Base-by-base conservation (phyloP, 352 stramenopile species). In the Globisporangium spiculum region DNA sequence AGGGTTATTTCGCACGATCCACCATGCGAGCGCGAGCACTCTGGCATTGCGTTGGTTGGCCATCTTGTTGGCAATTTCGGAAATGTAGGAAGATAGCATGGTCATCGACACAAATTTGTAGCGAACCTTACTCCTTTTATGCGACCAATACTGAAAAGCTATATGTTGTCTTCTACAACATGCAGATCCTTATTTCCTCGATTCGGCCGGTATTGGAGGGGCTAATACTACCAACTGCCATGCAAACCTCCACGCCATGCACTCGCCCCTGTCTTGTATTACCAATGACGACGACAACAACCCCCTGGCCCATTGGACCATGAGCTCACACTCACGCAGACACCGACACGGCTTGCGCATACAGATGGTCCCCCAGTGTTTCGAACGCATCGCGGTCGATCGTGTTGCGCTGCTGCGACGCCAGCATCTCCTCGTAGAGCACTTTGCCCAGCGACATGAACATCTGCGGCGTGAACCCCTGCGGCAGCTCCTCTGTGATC, bases 401-500 rank as follows among this genome's bases (percentile, higher is more conserved):
- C 6, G 68, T 71, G 53, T 79, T 78, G 66, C 78, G 77, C 50
- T 83, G 68, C 55, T 73, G 74, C 14, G 79, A 67, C 48, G 71
- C 69, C 20, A 83, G 55, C 81, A 93, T 93, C 57, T 94, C 86
- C 22, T 75, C 78, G 70, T 88, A 89, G 48, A 92, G 68, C 27
- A 77, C 83, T 64, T 90, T 79, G n/a, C 86, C 86, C 22, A 94
- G 66, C 53, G 77, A 75, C 8, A 71, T 70, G 63, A 94, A 94
- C 83, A 91, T 90, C 34, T 81, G 71, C 20, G 86, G 69, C 32
- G 84, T 88, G 67, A 94, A 94, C 16, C 86, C 86, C 53, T 91
- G 79, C 0, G 86, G 82, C 64, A 91, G 73, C 44, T 71, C 68
- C 58, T 77, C 32, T 41, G 67, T 77, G 65, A 93, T 75, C 63